Evolutionary conservation across 352 stramenopile genomes (phyloP).

Genomic region (Thalassiosira mediterranea): DNA sequence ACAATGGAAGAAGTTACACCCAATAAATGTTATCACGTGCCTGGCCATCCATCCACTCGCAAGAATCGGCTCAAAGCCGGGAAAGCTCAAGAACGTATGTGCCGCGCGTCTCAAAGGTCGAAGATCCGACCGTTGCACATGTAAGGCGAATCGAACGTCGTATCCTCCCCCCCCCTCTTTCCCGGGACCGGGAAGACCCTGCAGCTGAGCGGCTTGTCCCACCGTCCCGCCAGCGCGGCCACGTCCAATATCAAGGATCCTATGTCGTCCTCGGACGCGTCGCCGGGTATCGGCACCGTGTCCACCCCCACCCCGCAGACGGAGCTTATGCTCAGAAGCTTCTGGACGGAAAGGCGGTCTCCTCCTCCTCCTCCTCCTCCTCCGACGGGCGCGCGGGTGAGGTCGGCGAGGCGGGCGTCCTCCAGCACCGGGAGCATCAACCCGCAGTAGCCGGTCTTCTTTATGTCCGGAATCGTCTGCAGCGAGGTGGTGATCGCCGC

Average conservation of each 20-base stretch:
- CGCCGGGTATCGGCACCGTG: constrained; percentile 79
- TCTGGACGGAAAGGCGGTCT: constrained; percentile 46
- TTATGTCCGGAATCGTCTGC: constrained; percentile 68
- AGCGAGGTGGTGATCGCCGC: constrained; percentile 70
- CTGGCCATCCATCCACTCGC: too few species aligned
- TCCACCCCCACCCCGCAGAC: constrained; percentile 86
- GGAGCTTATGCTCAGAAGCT: constrained; percentile 76
- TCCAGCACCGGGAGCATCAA: constrained; percentile 82
- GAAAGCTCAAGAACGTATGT: too few species aligned
- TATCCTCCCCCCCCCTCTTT: constrained; percentile 63
- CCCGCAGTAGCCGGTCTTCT: constrained; percentile 73
- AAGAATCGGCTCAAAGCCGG: too few species aligned
- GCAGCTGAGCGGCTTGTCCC: constrained; percentile 83
- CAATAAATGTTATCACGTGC: too few species aligned
- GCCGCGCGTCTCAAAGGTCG: too few species aligned
- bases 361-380: too few species aligned
- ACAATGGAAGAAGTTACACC: too few species aligned
- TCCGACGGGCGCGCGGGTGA: too few species aligned
- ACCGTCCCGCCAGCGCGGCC: constrained; percentile 69
- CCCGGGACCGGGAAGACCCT: constrained; percentile 79
- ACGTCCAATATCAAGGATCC: constrained; percentile 79
- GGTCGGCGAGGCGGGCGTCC: constrained; percentile 67
- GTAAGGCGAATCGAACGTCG: constrained; percentile 78
- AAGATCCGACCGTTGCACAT: constrained; percentile 81
- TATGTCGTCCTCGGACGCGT: constrained; percentile 56